A percentile compares a stretch with the other conserved stretches of the same genome.
Evolutionary conservation across 768 basidiomycete species (phyloP).

Genomic region (Mycena metata): DNA sequence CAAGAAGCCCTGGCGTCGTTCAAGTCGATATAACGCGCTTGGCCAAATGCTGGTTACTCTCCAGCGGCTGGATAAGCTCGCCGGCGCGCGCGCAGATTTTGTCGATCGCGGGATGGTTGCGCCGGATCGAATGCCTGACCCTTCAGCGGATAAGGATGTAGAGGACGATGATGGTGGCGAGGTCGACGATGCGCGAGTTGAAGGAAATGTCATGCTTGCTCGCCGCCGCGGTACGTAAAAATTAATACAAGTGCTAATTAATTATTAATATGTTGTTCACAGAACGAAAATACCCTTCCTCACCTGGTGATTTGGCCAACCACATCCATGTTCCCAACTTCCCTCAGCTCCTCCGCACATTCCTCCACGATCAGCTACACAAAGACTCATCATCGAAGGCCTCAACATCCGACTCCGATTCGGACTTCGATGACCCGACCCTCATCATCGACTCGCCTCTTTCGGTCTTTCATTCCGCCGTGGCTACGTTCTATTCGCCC

Average conservation of each 20-base stretch:
- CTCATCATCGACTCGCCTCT: background rate
- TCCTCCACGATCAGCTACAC: constrained; percentile 7
- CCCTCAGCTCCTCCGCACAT: background rate
- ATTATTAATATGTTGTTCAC: background rate
- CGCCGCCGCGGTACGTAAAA: constrained; percentile 4
- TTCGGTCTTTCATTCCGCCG: constrained; percentile 38
- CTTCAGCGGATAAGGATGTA: background rate
- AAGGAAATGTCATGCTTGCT: constrained; percentile 30
- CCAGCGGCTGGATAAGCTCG: constrained; percentile 39
- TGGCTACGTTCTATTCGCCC: constrained; percentile 38
- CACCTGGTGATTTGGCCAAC: background rate
- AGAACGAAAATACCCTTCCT: constrained; percentile 7
- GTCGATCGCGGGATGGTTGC: constrained; percentile 38
- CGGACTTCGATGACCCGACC: background rate
- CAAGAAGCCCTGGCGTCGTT: constrained; percentile 42
- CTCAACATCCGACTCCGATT: background rate
- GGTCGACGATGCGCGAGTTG: constrained; percentile 14
- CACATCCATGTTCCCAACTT: constrained; percentile 6
- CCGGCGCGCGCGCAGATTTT: constrained; percentile 37
- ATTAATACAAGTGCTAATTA: background rate
- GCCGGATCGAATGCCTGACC: background rate
- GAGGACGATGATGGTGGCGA: constrained; percentile 13
- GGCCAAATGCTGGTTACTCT: constrained; percentile 41
- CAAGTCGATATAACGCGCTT: constrained; percentile 37
- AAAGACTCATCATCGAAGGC: background rate